Base-by-base conservation (phyloP, 805 yeast genomes). In the Kodamaea kaohsiungensis region DNA sequence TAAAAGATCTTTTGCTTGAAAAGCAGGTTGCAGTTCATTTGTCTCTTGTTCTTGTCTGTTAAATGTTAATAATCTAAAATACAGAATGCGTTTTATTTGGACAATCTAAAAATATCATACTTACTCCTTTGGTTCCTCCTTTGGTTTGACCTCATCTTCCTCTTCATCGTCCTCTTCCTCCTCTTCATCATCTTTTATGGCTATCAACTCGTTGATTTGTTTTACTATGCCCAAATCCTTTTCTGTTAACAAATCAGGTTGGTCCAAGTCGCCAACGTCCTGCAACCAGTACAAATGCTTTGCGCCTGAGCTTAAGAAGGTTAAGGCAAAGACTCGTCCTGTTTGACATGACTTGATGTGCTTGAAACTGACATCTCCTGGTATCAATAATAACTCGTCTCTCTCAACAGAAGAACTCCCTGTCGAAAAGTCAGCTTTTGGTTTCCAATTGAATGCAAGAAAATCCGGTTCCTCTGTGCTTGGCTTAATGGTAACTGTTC, bases 311-410 rank as follows among this genome's bases (percentile, higher is more conserved):
- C 85, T 77, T 59, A 78, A 74, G 66, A 87, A 87, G 56, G 81
- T 79, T 69, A 87, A 77, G 19, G 86, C 85, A 60, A 84, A 86
- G 13, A 91, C 91, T 56, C 97, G 77, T 13, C 96, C 97, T 0
- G 91, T 82, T 43, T 72, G 80, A 68, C 96, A 88, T 27, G 89
- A 82, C 49, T 77, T 69, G 45, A 89, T 83, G 52, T 82, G 88
- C 57, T 81, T 81, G 84, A 91, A 89, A 43, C 86, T 82, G 51
- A 88, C 93, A 64, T 91, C 97, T 1, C 96, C 96, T 0, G 96
- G 95, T 60, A 90, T 85, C 43, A 90, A 81, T 59, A 89, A 75
- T 55, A 89, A 76, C 59, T 86, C 91, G 52, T 84, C 88, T 46
- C 75, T 76, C 53, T 79, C 83, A 8, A 75, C 60, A 15, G 58